Percentiles rank a stretch among this genome's conserved stretches.
These are phyloP conservation scores for Botryotinia calthae DNA, from an alignment of 2,329 filamentous ascomycete species.

Conservation along the genomic window DNA sequence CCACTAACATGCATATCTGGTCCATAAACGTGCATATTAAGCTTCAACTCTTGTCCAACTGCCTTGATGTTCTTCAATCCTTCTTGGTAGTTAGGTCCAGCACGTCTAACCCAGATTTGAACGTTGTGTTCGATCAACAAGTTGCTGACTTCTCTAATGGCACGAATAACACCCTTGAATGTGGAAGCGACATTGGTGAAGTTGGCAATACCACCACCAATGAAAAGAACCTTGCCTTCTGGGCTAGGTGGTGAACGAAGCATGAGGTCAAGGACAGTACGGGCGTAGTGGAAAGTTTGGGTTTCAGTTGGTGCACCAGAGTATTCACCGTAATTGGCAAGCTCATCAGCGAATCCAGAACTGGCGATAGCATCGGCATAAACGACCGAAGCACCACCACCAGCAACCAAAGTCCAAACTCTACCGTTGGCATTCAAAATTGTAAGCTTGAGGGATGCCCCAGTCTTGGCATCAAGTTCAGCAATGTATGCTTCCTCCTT, in stretches of 20 bases:
- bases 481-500: slow-evolving; percentile 99
- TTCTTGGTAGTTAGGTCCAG: slow-evolving; percentile 98
- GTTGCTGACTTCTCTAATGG: slow-evolving; percentile 83
- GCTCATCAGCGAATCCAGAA: slow-evolving; percentile 88
- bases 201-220: slow-evolving; percentile 99
- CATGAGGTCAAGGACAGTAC: slow-evolving; percentile 96
- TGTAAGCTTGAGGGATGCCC: slow-evolving; percentile 97
- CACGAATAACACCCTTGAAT: slow-evolving; percentile 99
- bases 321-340: slow-evolving; percentile 99
- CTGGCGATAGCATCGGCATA: slow-evolving; percentile 99
- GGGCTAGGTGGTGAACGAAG: slow-evolving; percentile 80
- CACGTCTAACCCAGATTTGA: slow-evolving; percentile 89
- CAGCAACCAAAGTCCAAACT: slow-evolving; percentile 97
- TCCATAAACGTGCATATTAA: slow-evolving; percentile 89
- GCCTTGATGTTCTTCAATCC: slow-evolving; percentile 99
- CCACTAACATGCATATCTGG: slow-evolving; percentile 87
- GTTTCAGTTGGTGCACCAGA: slow-evolving; percentile 98
- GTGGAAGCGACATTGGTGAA: slow-evolving; percentile 99
- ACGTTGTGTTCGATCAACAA: slow-evolving; percentile 93
- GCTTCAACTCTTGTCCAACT: slow-evolving; percentile 87
- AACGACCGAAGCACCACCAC: slow-evolving; percentile 98
- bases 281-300: slow-evolving; percentile 98
- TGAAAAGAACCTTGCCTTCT: slow-evolving; percentile 98
- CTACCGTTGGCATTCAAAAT: slow-evolving; percentile 89
- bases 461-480: slow-evolving; percentile 98